phyloP scores from a whole-genome alignment of 1,139 yeast species.

The Debaryomycetaceae sp. region DNA sequence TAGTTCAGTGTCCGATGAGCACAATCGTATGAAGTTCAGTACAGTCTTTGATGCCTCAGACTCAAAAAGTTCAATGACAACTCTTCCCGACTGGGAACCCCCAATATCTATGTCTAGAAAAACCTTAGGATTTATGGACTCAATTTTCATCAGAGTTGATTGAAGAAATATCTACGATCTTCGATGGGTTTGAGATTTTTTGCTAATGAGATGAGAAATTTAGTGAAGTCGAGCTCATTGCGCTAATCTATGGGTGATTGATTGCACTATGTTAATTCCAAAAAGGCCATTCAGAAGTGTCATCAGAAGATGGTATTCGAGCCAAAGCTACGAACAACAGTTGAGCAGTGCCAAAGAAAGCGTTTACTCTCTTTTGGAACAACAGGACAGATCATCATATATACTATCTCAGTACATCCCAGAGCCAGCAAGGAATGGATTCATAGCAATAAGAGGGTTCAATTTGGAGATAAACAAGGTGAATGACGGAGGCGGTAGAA shows the following conservation, averaged over 20 bases:
- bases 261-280: too few relatives aligned
- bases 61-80: slow-evolving; percentile 57
- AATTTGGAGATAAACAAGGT: slow-evolving; percentile 66
- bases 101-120: slow-evolving; percentile 59
- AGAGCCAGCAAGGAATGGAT: slow-evolving; percentile 59
- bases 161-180: neutral
- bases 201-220: neutral
- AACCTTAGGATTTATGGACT: slow-evolving; percentile 31
- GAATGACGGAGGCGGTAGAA: slow-evolving; percentile 41
- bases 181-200: neutral
- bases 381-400: slow-evolving; percentile 62
- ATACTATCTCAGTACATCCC: slow-evolving; percentile 71
- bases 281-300: neutral
- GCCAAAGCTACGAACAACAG: slow-evolving; percentile 14
- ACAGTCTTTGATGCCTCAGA: slow-evolving; percentile 58
- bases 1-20: slow-evolving; percentile 18
- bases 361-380: slow-evolving; percentile 36
- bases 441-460: slow-evolving; percentile 66
- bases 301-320: slow-evolving; percentile 5
- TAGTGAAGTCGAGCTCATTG: neutral
- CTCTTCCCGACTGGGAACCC: slow-evolving; percentile 49
- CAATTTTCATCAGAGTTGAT: slow-evolving; percentile 27
- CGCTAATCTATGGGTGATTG: neutral
- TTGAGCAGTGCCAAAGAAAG: slow-evolving; percentile 42
- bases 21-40: slow-evolving; percentile 49